These are phyloP conservation scores for Alisma plantagoaquatica DNA, from an alignment of 106 monocot species.

Conservation along the genomic window DNA sequence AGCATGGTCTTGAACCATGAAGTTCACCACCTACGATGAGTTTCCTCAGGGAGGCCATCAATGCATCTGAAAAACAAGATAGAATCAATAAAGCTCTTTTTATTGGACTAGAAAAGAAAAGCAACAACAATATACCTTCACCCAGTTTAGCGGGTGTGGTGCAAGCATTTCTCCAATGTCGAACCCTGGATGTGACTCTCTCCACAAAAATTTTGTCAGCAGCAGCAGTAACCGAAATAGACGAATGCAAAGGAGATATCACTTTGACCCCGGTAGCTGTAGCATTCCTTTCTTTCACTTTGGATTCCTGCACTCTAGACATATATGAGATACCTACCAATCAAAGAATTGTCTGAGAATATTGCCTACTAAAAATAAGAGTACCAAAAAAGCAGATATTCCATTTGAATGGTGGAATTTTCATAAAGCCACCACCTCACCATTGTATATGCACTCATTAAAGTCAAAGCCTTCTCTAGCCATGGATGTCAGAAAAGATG, in stretches of 20 bases:
- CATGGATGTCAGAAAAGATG: slow-evolving; percentile 68
- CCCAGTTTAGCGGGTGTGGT: slow-evolving; percentile 25
- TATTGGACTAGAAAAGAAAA: background rate
- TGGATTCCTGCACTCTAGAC: slow-evolving; percentile 82
- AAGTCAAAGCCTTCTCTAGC: slow-evolving; percentile 94
- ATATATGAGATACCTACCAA: slow-evolving; percentile 79
- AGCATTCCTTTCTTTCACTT: slow-evolving; percentile 31
- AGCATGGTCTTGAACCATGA: slow-evolving; percentile 77
- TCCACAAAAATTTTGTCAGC: slow-evolving; percentile 75
- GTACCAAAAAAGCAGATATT: background rate
- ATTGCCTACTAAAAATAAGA: background rate
- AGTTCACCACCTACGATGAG: slow-evolving; percentile 55
- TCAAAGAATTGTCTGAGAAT: background rate
- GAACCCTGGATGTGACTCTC: slow-evolving; percentile 63
- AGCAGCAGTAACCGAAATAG: slow-evolving; percentile 31
- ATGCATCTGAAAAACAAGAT: slow-evolving; percentile 20
- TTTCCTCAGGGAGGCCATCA: slow-evolving; percentile 50
- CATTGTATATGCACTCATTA: slow-evolving; percentile 81
- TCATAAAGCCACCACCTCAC: slow-evolving; percentile 18
- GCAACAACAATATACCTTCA: slow-evolving; percentile 27
- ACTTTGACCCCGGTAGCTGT: no score
- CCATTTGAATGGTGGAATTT: background rate
- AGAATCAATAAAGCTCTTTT: background rate
- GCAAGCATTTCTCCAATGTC: slow-evolving; percentile 50
- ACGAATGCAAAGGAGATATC: slow-evolving; percentile 8